Evolutionary conservation across 352 stramenopile genomes (phyloP).

Genomic region (Phytophthora foliorum): DNA sequence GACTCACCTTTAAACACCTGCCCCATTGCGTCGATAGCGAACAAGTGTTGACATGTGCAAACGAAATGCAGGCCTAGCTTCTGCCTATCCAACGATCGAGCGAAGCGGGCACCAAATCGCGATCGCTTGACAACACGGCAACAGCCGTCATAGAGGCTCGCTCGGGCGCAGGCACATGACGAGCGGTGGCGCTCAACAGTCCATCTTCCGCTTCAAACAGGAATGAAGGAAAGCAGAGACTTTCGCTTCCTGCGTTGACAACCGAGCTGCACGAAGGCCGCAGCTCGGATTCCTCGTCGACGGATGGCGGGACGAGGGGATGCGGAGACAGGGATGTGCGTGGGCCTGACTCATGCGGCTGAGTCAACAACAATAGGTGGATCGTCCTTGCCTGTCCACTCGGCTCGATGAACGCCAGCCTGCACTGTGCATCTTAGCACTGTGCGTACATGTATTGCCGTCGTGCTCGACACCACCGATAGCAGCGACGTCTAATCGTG

Average conservation of each 20-base stretch:
- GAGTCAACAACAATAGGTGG: constrained; percentile 36
- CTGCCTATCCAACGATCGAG: constrained; percentile 1
- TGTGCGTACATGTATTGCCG: constrained; percentile 12
- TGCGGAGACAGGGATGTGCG: constrained; percentile 16
- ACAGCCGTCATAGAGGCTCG: constrained; percentile 1
- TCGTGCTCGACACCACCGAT: background rate
- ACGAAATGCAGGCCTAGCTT: constrained; percentile 10
- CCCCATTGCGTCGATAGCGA: constrained; percentile 20
- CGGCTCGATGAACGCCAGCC: constrained; percentile 23
- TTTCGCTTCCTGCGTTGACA: background rate
- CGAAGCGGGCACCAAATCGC: constrained; percentile 12
- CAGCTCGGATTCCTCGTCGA: constrained; percentile 2
- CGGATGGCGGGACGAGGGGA: constrained; percentile 26
- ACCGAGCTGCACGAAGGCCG: background rate
- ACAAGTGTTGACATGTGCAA: constrained; percentile 33
- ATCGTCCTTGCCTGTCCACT: constrained; percentile 19
- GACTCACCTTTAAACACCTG: constrained; percentile 14
- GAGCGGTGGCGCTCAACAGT: background rate
- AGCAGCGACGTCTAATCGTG: constrained; percentile 3
- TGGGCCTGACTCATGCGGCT: constrained; percentile 25
- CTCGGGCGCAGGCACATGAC: background rate
- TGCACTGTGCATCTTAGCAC: constrained; percentile 10
- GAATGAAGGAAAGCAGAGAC: constrained; percentile 12
- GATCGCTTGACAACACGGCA: constrained; percentile 24
- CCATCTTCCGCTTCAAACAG: constrained; percentile 6